phyloP scores from a whole-genome alignment of 306 rosid species.

The Cucurbita pepo region DNA sequence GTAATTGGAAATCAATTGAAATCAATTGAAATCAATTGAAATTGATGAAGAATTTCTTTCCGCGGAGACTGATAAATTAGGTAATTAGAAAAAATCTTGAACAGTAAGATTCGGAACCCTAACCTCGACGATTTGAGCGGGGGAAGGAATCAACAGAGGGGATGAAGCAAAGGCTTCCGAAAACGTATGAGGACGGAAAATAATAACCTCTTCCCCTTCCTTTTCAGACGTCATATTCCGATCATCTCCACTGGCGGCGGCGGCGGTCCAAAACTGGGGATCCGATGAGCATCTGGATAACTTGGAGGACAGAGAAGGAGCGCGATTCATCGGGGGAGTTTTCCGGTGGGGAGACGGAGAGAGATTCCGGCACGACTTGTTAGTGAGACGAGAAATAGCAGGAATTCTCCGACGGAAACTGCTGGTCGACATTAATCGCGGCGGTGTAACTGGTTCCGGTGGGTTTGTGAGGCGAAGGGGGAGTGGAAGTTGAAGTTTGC shows the following conservation, averaged over 20 bases:
- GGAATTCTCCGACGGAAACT: neutral
- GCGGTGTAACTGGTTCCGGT: neutral
- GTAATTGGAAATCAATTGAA: neutral
- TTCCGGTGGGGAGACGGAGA: neutral
- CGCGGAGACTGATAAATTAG: no score
- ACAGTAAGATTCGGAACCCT: neutral
- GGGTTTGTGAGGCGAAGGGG: neutral
- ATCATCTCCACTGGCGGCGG: neutral
- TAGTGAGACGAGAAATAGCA: neutral
- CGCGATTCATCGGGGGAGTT: neutral
- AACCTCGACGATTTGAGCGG: neutral
- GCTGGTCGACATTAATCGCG: neutral
- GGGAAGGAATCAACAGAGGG: neutral
- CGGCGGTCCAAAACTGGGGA: neutral
- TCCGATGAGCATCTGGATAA: neutral
- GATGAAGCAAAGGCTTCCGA: conserved; percentile 1
- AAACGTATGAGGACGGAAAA: neutral
- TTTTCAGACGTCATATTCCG: neutral
- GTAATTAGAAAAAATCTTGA: no score
- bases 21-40: no score
- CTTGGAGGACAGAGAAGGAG: neutral
- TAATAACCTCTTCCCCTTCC: neutral
- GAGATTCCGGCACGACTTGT: neutral
- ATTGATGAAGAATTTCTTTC: no score
- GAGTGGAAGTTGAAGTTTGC: no score